A percentile compares a stretch with the other conserved stretches of the same genome.
Conservation (phyloP, 2,329 filamentous ascomycete genomes). For the Leptographium radiaticola region DNA sequence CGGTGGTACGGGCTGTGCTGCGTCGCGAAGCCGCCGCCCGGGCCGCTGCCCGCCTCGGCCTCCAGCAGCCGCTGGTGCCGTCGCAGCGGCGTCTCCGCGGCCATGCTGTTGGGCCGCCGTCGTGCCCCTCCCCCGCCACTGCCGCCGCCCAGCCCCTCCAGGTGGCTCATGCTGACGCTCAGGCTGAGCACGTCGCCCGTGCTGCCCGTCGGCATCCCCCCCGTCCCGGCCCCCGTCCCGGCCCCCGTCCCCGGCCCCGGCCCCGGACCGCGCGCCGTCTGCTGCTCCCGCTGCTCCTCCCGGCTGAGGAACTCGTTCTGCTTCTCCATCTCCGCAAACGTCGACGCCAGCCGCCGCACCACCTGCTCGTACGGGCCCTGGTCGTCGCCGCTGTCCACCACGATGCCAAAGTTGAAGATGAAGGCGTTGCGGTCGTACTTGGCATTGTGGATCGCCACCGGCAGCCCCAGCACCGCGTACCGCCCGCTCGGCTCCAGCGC, state of each 20-base stretch:
- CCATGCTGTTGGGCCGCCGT: not conserved
- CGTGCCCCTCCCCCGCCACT: not conserved
- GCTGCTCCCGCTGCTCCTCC: slow-evolving; percentile 22
- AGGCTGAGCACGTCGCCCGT: not conserved
- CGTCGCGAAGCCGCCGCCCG: slow-evolving; percentile 11
- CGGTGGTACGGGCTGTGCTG: slow-evolving; percentile 20
- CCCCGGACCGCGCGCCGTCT: not conserved
- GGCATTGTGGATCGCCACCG: slow-evolving; percentile 71
- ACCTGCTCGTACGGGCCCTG: slow-evolving; percentile 73
- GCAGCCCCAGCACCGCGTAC: slow-evolving; percentile 74
- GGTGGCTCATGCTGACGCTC: not conserved
- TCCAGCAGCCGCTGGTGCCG: no score
- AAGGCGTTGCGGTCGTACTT: slow-evolving; percentile 89
- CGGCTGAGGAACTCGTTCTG: slow-evolving; percentile 71
- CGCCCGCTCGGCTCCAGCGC: slow-evolving; percentile 58
- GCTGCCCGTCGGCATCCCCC: not conserved
- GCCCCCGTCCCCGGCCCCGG: not conserved
- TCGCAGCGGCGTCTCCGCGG: no score
- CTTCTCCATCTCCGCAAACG: slow-evolving; percentile 83
- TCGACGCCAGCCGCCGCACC: slow-evolving; percentile 69
- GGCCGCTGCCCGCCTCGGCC: slow-evolving; percentile 20
- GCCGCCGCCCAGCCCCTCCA: not conserved
- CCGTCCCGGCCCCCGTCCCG: no score
- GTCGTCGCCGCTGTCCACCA: slow-evolving; percentile 35
- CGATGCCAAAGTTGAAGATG: slow-evolving; percentile 94